Evolutionary conservation across 768 basidiomycete genomes (phyloP), one percentile per base, ranked within the genome.

Genomic region (Podaxis sp.): DNA sequence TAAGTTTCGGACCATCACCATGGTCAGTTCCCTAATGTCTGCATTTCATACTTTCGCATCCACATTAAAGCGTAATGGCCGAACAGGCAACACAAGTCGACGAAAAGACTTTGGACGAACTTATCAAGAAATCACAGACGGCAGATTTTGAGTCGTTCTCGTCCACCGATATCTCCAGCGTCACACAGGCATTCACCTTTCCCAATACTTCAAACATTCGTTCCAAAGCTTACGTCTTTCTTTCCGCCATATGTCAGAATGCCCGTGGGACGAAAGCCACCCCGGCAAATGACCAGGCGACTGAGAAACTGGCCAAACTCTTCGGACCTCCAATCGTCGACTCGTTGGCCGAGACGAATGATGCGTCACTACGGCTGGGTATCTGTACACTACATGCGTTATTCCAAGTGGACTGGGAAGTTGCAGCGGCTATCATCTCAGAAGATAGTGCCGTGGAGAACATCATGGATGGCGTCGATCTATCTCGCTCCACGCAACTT

Each of bases 361-460:
- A 90, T 71, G 62, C 69, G 11, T 77, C 79, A 38, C 73, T 86
- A 28, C 74, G 88, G 17, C 74, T 77, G 13, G 87, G 86, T 11
- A 74, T 90, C 41, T 81, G 85, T 1, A 88, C 93, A 71, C 78
- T 95, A 54, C 78, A 82, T n/a, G 91, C 91, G 0, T 77, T 96
- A 20, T 93, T 94, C 69, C 91, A 94, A 71, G 85, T 94, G n/a
- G 91, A 93, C 66, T 82, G 86, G 74, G 76, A 81, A 56, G 77
- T 85, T 1, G 93, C 91, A 10, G 78, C 87, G 10, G 67, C 79
- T 24, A 85, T 96, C 58, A 86, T 95, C 61, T 73, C 76, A 40
- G 78, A 80, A 55, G 88, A 91, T 63, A 87, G 86, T 3, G 72
- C 89, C 15, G 67, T 88, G 36, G 86, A 90, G 41, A 81, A 82